Evolutionary conservation across 2,329 filamentous ascomycete genomes (phyloP).

Genomic region (Stachybotrys chlorohalonatus): DNA sequence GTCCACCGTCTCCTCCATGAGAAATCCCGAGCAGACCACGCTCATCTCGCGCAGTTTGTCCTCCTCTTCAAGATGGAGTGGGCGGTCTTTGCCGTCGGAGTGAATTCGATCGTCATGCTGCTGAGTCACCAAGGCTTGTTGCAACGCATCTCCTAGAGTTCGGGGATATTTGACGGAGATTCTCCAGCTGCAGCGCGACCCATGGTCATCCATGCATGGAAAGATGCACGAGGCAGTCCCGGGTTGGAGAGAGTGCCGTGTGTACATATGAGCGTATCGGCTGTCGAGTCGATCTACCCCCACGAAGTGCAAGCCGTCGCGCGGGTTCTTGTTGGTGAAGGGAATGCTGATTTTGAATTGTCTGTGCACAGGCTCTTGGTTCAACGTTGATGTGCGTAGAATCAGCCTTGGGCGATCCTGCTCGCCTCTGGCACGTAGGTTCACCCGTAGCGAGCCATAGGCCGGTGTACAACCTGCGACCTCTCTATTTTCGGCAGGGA

Average conservation of each 20-base stretch:
- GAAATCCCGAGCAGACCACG: conserved; percentile 82
- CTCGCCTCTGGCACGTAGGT: conserved; percentile 29
- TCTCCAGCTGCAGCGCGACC: conserved; percentile 76
- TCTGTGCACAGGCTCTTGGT: conserved; percentile 19
- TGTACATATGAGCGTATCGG: conserved; percentile 87
- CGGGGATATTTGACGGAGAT: conserved; percentile 78
- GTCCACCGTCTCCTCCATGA: conserved; percentile 75
- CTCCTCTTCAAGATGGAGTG: conserved; percentile 53
- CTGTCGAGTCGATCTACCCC: conserved; percentile 71
- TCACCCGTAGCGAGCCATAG: conserved; percentile 42
- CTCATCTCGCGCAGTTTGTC: conserved; percentile 84
- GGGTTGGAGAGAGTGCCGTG: conserved; percentile 68
- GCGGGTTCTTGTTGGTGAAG: conserved; percentile 64
- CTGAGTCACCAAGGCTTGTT: conserved; percentile 35
- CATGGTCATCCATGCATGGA: conserved; percentile 82
- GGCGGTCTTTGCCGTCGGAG: conserved; percentile 29
- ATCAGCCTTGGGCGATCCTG: conserved; percentile 31
- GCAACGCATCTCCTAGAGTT: conserved; percentile 71
- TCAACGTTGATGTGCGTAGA: conserved; percentile 32
- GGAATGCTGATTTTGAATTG: conserved; percentile 55
- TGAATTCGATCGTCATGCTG: conserved; percentile 29
- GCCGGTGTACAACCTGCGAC: conserved; percentile 46
- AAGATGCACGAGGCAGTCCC: conserved; percentile 82
- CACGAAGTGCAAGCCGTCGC: conserved; percentile 87
- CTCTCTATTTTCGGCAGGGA: conserved; percentile 46